Evolutionary conservation across 2,329 filamentous ascomycete genomes (phyloP).

Genomic region (Venturia oleaginea): DNA sequence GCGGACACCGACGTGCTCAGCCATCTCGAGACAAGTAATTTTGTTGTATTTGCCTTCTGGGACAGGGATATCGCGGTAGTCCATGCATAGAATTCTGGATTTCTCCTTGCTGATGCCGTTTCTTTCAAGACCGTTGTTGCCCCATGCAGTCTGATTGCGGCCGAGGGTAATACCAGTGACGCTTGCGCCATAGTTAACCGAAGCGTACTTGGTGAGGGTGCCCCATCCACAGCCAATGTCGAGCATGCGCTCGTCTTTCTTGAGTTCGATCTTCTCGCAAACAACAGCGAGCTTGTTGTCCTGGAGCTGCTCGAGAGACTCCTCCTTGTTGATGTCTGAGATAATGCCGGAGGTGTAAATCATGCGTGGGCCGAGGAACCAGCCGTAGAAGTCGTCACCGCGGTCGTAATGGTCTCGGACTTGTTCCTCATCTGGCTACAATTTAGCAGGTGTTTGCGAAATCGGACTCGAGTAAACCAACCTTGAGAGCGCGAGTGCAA

Average conservation of each 20-base stretch:
- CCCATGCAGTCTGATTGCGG: slow-evolving; percentile 94
- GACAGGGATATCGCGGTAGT: slow-evolving; percentile 89
- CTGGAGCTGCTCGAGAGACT: slow-evolving; percentile 88
- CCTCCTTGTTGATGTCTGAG: slow-evolving; percentile 76
- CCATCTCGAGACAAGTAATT: slow-evolving; percentile 97
- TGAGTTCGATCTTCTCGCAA: slow-evolving; percentile 86
- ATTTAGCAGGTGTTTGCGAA: slow-evolving; percentile 6
- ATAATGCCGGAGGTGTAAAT: slow-evolving; percentile 97
- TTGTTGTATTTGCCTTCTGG: slow-evolving; percentile 77
- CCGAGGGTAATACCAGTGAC: slow-evolving; percentile 89
- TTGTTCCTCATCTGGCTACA: slow-evolving; percentile 75
- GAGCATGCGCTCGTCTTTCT: slow-evolving; percentile 72
- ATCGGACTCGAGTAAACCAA: slow-evolving; percentile 28
- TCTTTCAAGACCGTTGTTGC: slow-evolving; percentile 78
- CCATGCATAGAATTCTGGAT: slow-evolving; percentile 87
- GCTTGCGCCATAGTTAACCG: slow-evolving; percentile 78
- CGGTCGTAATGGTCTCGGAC: slow-evolving; percentile 96
- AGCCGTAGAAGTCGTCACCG: slow-evolving; percentile 96
- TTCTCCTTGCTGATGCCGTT: slow-evolving; percentile 77
- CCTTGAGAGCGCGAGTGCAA: slow-evolving; percentile 87
- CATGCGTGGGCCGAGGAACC: slow-evolving; percentile 98
- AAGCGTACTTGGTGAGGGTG: slow-evolving; percentile 87
- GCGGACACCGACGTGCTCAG: slow-evolving; percentile 92
- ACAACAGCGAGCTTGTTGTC: slow-evolving; percentile 95
- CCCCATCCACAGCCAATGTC: slow-evolving; percentile 99